Evolutionary conservation across 2,329 filamentous ascomycete species (phyloP).

Genomic region (Talaromyces sp.): DNA sequence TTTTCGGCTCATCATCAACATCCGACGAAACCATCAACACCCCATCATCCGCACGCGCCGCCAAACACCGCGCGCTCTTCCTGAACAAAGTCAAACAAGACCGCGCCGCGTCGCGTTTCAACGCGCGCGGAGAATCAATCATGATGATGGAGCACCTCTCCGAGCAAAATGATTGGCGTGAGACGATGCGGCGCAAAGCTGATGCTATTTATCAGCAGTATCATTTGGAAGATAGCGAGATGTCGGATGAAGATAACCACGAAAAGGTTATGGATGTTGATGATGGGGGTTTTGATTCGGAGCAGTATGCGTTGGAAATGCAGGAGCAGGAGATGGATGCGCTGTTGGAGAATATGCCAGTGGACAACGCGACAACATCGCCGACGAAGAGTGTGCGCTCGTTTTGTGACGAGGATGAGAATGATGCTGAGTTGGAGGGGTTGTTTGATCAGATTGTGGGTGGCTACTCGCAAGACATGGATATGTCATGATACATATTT

Average conservation of each 20-base stretch:
- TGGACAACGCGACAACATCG: not conserved
- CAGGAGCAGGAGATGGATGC: conserved; percentile 31
- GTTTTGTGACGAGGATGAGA: conserved; percentile 54
- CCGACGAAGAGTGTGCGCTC: conserved; percentile 8
- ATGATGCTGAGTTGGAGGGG: conserved; percentile 25
- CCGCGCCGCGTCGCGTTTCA: conserved; percentile 33
- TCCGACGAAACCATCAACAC: conserved; percentile 8
- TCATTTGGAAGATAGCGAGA: conserved; percentile 14
- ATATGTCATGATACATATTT: conserved; percentile 28
- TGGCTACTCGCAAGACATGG: conserved; percentile 35
- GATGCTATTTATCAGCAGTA: conserved; percentile 19
- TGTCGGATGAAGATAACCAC: conserved; percentile 14
- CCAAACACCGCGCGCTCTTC: conserved; percentile 33
- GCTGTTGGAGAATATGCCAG: conserved; percentile 15
- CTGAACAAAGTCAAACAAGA: conserved; percentile 36
- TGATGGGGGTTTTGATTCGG: conserved; percentile 10
- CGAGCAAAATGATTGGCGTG: conserved; percentile 34
- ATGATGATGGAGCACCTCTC: conserved; percentile 37
- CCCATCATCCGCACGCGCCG: conserved; percentile 24
- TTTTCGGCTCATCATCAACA: not conserved
- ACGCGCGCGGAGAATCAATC: conserved; percentile 38
- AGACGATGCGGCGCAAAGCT: conserved; percentile 29
- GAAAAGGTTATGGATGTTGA: conserved; percentile 9
- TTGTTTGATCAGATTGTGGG: conserved; percentile 62
- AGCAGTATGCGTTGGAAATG: conserved; percentile 25